Percentiles rank a stretch among this genome's conserved stretches.
Evolutionary conservation across 139 green algal genomes (phyloP).

Genomic region (Chlamydomonas sphaeroides): DNA sequence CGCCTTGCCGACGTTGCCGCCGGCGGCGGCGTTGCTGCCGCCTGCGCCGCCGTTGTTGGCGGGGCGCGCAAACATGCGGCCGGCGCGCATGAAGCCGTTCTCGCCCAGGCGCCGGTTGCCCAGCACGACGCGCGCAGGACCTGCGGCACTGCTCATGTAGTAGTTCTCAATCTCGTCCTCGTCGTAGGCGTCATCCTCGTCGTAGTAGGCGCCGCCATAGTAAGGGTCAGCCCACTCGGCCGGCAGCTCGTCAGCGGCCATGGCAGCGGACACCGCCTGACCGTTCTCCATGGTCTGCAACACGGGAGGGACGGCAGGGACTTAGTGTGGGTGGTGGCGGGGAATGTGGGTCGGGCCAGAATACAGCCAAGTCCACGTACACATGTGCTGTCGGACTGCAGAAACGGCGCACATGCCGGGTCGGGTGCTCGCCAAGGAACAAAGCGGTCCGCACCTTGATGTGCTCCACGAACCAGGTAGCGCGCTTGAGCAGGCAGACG

Average conservation of each 20-base stretch:
- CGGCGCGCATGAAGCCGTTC: constrained; percentile 68
- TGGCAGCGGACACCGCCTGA: constrained; percentile 41
- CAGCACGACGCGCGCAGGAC: constrained; percentile 69
- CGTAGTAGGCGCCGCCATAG: constrained; percentile 68
- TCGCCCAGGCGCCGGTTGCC: constrained; percentile 87
- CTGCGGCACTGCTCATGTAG: constrained; percentile 75
- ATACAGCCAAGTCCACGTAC: too few relatives aligned
- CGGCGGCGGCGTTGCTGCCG: neutral
- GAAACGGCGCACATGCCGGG: neutral
- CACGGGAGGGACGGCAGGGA: too few relatives aligned
- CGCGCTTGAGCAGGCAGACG: constrained; percentile 82
- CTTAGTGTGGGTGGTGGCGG: too few relatives aligned
- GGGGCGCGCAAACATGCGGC: constrained; percentile 50
- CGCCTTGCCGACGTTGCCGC: constrained; percentile 3
- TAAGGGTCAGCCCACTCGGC: constrained; percentile 60
- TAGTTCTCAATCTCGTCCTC: constrained; percentile 73
- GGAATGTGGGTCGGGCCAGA: too few relatives aligned
- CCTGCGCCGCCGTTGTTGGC: neutral
- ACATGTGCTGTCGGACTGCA: too few relatives aligned
- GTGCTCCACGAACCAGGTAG: constrained; percentile 81
- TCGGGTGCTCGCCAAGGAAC: neutral
- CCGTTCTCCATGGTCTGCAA: constrained; percentile 52
- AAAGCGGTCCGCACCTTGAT: constrained; percentile 59
- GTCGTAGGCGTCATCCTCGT: constrained; percentile 69
- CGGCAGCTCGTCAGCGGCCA: constrained; percentile 37